Evolutionary conservation across 1,284 basidiomycete genomes (phyloP).

Genomic region (Cutaneotrichosporon sp.): DNA sequence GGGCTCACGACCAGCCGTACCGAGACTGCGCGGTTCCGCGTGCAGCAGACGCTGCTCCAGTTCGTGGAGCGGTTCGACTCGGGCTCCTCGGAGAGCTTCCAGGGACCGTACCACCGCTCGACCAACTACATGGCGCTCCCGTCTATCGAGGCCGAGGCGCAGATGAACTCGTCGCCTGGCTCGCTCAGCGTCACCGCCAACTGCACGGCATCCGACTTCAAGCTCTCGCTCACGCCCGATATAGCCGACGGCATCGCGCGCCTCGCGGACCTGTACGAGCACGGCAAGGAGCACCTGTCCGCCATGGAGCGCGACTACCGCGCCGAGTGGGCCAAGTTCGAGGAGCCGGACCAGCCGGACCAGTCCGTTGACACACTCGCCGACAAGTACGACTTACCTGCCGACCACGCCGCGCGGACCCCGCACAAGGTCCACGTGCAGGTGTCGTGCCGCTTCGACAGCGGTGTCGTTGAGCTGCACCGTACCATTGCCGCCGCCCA

Average conservation of each 20-base stretch:
- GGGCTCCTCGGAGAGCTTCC: constrained; percentile 67
- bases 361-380: constrained; percentile 32
- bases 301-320: constrained; percentile 59
- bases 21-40: constrained; percentile 72
- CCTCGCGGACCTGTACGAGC: constrained; percentile 78
- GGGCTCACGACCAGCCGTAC: constrained; percentile 71
- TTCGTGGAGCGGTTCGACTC: constrained; percentile 83
- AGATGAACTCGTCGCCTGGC: constrained; percentile 62
- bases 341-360: constrained; percentile 4
- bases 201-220: constrained; percentile 80
- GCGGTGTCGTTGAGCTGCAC: constrained; percentile 59
- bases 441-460: constrained; percentile 73
- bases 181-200: constrained; percentile 65
- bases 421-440: constrained; percentile 58
- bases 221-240: constrained; percentile 77
- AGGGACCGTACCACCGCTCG: constrained; percentile 67
- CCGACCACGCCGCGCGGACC: constrained; percentile 6
- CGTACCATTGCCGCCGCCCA: constrained; percentile 12
- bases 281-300: constrained; percentile 74
- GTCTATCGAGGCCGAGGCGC: constrained; percentile 74
- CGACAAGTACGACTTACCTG: constrained; percentile 31
- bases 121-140: constrained; percentile 66
- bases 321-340: constrained; percentile 31
- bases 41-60: constrained; percentile 75
- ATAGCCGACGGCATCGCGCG: constrained; percentile 78